These are phyloP conservation scores for Cerrena zonata DNA, from an alignment of 1,284 basidiomycete genomes.

Conservation along the genomic window DNA sequence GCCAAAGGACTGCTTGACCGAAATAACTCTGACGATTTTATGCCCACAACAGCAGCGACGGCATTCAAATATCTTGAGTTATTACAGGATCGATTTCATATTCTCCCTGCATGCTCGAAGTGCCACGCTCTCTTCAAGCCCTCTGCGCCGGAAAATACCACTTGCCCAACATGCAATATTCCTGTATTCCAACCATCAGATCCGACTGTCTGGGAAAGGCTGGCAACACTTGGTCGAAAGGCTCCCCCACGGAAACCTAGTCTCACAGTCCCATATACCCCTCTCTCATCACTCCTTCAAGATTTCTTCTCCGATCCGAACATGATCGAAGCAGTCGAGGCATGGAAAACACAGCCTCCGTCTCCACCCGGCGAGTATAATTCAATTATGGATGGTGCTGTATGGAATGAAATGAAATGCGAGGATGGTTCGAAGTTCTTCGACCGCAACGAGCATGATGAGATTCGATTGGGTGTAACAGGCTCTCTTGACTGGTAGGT, in stretches of 20 bases:
- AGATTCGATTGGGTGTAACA: slow-evolving; percentile 13
- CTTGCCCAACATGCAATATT: slow-evolving; percentile 1
- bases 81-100: slow-evolving; percentile 11
- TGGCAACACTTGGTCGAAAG: background rate
- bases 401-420: slow-evolving; percentile 9
- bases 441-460: slow-evolving; percentile 2
- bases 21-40: slow-evolving; percentile 6
- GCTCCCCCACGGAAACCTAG: background rate
- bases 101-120: background rate
- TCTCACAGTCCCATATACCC: background rate
- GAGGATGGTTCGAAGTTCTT: slow-evolving; percentile 13
- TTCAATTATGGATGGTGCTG: slow-evolving; percentile 8
- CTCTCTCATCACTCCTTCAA: background rate
- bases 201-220: background rate
- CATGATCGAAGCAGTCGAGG: slow-evolving; percentile 8
- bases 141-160: background rate
- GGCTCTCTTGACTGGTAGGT: slow-evolving; percentile 15
- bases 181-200: slow-evolving; percentile 5
- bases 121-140: background rate
- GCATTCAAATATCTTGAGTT: slow-evolving; percentile 19
- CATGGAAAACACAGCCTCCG: slow-evolving; percentile 4
- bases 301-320: background rate
- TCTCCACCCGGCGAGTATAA: background rate
- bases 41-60: slow-evolving; percentile 20
- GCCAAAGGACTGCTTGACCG: slow-evolving; percentile 14